phyloP scores from a whole-genome alignment of 768 basidiomycete genomes.

The Mycena vulgaris region DNA sequence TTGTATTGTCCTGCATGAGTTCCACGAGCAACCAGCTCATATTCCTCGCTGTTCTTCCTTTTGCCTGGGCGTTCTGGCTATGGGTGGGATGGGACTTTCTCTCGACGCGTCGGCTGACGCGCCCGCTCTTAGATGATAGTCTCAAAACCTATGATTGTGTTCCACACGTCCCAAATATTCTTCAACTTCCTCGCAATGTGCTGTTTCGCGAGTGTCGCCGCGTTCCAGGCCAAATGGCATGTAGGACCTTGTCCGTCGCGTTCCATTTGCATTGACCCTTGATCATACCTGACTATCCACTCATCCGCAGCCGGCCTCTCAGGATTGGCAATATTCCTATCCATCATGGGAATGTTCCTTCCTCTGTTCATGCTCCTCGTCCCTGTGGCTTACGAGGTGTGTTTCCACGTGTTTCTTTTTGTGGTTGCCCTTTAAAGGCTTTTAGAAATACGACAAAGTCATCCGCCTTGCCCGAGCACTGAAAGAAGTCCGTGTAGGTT shows the following conservation, averaged over 20 bases:
- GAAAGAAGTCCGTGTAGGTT: conserved; percentile 85
- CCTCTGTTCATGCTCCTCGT: conserved; percentile 82
- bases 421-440: neutral
- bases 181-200: conserved; percentile 95
- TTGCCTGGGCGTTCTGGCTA: conserved; percentile 77
- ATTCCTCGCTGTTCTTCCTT: conserved; percentile 76
- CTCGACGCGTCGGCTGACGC: conserved; percentile 28
- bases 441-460: conserved; percentile 82
- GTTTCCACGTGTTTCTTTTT: neutral
- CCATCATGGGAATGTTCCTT: conserved; percentile 80
- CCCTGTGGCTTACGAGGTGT: conserved; percentile 79
- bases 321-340: conserved; percentile 88
- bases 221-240: conserved; percentile 88
- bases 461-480: conserved; percentile 84
- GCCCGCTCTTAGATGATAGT: conserved; percentile 81
- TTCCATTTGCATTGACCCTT: neutral
- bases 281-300: conserved; percentile 35
- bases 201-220: conserved; percentile 91
- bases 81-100: conserved; percentile 63
- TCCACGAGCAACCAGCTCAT: conserved; percentile 64
- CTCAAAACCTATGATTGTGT: conserved; percentile 85
- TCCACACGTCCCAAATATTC: conserved; percentile 85
- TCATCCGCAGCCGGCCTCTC: conserved; percentile 83
- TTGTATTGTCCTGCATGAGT: conserved; percentile 53
- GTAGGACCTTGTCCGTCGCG: conserved; percentile 86